These are phyloP conservation scores for Raffaelea ambrosiae DNA, from an alignment of 2,329 filamentous ascomycete species.

Conservation along the genomic window DNA sequence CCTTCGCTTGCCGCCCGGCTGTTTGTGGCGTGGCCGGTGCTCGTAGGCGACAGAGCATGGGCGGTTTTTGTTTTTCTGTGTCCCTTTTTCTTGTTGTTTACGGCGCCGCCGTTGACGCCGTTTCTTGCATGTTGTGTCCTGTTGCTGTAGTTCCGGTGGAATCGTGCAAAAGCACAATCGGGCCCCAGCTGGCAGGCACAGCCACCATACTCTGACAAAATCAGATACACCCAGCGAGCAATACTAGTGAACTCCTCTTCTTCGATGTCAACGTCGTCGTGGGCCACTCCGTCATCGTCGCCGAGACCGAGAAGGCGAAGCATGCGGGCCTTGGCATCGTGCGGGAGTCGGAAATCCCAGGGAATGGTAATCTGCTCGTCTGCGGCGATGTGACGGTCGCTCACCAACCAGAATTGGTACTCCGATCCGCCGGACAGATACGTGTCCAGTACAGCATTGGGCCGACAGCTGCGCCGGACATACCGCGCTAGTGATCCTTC, in stretches of 20 bases:
- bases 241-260: conserved; percentile 53
- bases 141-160: conserved; percentile 48
- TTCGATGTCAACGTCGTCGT: conserved; percentile 45
- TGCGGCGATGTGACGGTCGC: conserved; percentile 63
- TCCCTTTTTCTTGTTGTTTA: conserved; percentile 36
- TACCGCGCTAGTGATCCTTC: conserved; percentile 84
- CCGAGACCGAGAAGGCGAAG: conserved; percentile 52
- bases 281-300: conserved; percentile 45
- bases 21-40: conserved; percentile 52
- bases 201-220: conserved; percentile 70
- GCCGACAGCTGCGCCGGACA: conserved; percentile 82
- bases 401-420: conserved; percentile 90
- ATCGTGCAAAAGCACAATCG: conserved; percentile 56
- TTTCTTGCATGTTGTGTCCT: conserved; percentile 26
- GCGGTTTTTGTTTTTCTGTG: conserved; percentile 41
- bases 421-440: conserved; percentile 69
- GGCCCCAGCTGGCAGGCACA: conserved; percentile 63
- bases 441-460: conserved; percentile 83
- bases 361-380: conserved; percentile 55
- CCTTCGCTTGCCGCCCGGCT: conserved; percentile 58
- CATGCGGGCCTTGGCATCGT: conserved; percentile 43
- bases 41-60: conserved; percentile 50
- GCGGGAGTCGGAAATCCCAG: conserved; percentile 61
- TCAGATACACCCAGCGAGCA: conserved; percentile 56
- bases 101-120: neutral